Base-by-base conservation (phyloP, 768 basidiomycete species). In the Sistotremastrum suecicum region DNA sequence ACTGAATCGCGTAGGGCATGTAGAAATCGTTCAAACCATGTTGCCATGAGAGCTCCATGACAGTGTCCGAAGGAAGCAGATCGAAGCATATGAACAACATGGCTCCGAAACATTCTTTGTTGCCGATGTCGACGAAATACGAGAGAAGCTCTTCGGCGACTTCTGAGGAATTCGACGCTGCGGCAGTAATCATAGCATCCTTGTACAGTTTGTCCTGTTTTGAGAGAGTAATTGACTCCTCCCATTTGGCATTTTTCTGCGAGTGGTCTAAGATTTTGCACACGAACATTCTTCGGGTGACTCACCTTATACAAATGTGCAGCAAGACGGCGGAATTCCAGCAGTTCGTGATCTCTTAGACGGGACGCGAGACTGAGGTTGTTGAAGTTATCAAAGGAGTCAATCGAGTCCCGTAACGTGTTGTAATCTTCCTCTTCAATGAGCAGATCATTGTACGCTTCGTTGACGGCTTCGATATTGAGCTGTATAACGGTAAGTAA, bases 401-500 rank as follows among this genome's bases (percentile, higher is more conserved):
- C 94, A 44, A 98, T 92, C 7, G 89, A 92, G 62, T 95, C 95
- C 6, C 94, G 85, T 5, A 99, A 75, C 0, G 94, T 97, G 63
- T 94, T 90, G 70, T 92, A 89, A 60, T 99, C 94, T 64, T 99
- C 95, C 62, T 99, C 95, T 62, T 99, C 95, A 49, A 99, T 98
- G 38, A 98, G 72, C n/a, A 99, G 69, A 56, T 90, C 86, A 56
- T 98, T 97, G 68, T 95, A 97, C 5, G 94, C 92, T 53, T 95
- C 91, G 57, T 99, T 99, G 57, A 99, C 89, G 10, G 92, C 88
- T 58, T 92, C 88, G 40, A 98, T 77, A 62, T 99, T 97, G 58
- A 94, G 73, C 81, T 94, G 60, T 3, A 43, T 8, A 30, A 41
- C 9, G 39, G 31, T 38, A 9, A 46, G 34, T n/a, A 43, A 28